A percentile compares a stretch with the other conserved stretches of the same genome.
These are phyloP conservation scores for Endocarpon pusillum DNA, from an alignment of 495 filamentous ascomycete species.

Conservation along the genomic window DNA sequence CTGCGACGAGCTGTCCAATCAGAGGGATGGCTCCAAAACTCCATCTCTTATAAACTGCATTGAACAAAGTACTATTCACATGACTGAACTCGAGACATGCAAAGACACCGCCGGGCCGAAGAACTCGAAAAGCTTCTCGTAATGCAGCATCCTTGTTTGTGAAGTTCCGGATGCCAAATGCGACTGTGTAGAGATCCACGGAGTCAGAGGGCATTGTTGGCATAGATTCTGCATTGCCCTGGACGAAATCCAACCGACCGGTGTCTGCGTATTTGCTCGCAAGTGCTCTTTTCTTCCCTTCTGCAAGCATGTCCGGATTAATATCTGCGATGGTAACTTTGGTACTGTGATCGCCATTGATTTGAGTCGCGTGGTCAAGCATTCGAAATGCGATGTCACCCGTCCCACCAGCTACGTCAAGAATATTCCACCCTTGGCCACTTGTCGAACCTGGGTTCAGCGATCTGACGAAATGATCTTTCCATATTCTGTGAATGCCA, in stretches of 20 bases:
- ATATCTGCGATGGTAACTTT: slow-evolving; percentile 87
- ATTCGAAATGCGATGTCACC: slow-evolving; percentile 97
- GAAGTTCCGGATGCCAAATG: slow-evolving; percentile 96
- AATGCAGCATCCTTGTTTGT: slow-evolving; percentile 69
- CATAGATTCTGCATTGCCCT: slow-evolving; percentile 79
- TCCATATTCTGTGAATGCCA: slow-evolving; percentile 93
- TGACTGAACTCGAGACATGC: slow-evolving; percentile 93
- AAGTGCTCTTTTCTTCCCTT: slow-evolving; percentile 61
- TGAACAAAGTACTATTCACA: slow-evolving; percentile 50
- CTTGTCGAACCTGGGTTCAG: slow-evolving; percentile 65
- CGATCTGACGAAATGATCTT: slow-evolving; percentile 89
- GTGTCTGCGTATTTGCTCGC: slow-evolving; percentile 39
- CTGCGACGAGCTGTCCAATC: slow-evolving; percentile 89
- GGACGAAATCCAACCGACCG: slow-evolving; percentile 53
- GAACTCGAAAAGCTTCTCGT: slow-evolving; percentile 63
- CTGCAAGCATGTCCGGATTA: slow-evolving; percentile 82
- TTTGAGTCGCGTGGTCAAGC: slow-evolving; percentile 68
- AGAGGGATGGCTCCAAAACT: slow-evolving; percentile 87
- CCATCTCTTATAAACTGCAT: slow-evolving; percentile 88
- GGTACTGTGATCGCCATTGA: slow-evolving; percentile 64
- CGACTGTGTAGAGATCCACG: slow-evolving; percentile 89
- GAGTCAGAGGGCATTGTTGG: slow-evolving; percentile 41
- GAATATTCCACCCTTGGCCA: slow-evolving; percentile 52
- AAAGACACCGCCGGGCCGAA: slow-evolving; percentile 90
- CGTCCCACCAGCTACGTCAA: slow-evolving; percentile 93